These are phyloP conservation scores for Euryodendron excelsum DNA, from an alignment of 148 eudicot species.

Conservation along the genomic window DNA sequence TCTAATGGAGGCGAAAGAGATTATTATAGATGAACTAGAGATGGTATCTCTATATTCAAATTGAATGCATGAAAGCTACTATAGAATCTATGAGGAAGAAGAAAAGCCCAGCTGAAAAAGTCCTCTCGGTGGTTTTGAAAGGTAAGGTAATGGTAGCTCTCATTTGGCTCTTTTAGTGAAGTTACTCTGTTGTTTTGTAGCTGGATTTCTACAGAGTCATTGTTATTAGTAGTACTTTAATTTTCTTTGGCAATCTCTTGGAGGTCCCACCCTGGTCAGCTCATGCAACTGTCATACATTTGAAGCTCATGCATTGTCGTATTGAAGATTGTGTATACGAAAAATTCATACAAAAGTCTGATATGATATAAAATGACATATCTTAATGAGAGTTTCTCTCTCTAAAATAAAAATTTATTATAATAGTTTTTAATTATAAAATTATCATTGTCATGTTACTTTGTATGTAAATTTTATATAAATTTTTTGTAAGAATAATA, in stretches of 20 bases:
- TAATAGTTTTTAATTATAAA: too few species aligned
- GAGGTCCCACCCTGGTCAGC: constrained; percentile 1
- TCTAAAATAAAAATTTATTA: too few species aligned
- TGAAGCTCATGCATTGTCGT: background rate
- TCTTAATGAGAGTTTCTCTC: too few species aligned
- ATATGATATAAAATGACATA: too few species aligned
- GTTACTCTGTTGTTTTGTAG: constrained; percentile 14
- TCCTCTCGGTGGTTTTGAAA: constrained; percentile 12
- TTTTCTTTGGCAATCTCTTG: background rate
- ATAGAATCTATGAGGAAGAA: constrained; percentile 22
- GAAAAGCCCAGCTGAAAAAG: constrained; percentile 17
- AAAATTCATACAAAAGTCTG: too few species aligned
- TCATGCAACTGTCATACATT: constrained; percentile 20
- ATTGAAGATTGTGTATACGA: background rate
- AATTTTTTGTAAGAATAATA: too few species aligned
- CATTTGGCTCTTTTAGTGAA: constrained; percentile 16
- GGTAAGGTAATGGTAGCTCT: constrained; percentile 15
- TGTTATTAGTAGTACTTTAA: background rate
- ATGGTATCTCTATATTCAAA: background rate
- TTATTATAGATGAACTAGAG: background rate
- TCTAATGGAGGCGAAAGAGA: background rate
- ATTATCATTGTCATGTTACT: too few species aligned
- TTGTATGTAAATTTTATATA: too few species aligned
- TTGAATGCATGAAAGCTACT: constrained; percentile 36
- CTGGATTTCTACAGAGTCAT: background rate